A percentile compares a stretch with the other conserved stretches of the same genome.
These are phyloP conservation scores for Epichloe amarillans DNA, from an alignment of 2,329 filamentous ascomycete genomes.

Conservation along the genomic window DNA sequence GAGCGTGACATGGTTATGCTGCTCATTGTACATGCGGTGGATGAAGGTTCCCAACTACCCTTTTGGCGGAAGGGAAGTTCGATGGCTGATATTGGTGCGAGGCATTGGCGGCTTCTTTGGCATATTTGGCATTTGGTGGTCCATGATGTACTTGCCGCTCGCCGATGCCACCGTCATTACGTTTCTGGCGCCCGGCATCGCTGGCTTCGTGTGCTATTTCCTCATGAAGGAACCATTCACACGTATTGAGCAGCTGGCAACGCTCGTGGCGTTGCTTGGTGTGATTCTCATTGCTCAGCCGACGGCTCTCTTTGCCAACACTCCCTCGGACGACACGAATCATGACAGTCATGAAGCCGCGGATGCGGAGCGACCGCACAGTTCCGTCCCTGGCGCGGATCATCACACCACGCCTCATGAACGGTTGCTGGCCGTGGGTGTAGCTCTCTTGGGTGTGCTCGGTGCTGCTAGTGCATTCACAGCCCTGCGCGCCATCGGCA, in stretches of 20 bases:
- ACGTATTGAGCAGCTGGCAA: slow-evolving; percentile 61
- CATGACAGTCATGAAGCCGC: neutral
- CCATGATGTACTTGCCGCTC: slow-evolving; percentile 62
- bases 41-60: slow-evolving; percentile 54
- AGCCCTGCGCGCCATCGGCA: slow-evolving; percentile 66
- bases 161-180: slow-evolving; percentile 84
- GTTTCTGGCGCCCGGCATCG: slow-evolving; percentile 67
- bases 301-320: slow-evolving; percentile 34
- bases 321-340: slow-evolving; percentile 3
- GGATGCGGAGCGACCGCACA: neutral
- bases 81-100: slow-evolving; percentile 53
- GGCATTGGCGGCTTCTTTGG: slow-evolving; percentile 64
- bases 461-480: slow-evolving; percentile 65
- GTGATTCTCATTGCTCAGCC: slow-evolving; percentile 77
- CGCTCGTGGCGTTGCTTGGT: slow-evolving; percentile 60
- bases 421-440: slow-evolving; percentile 53
- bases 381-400: slow-evolving; percentile 16
- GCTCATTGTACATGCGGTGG: slow-evolving; percentile 62
- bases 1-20: slow-evolving; percentile 54
- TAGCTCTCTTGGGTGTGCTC: slow-evolving; percentile 64
- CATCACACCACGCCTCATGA: slow-evolving; percentile 43
- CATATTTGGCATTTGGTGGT: slow-evolving; percentile 61
- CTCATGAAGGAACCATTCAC: slow-evolving; percentile 67
- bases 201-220: slow-evolving; percentile 68
- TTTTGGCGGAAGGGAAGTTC: slow-evolving; percentile 52